Evolutionary conservation across 768 basidiomycete species (phyloP).

Genomic region (Hebeloma cylindrosporum): DNA sequence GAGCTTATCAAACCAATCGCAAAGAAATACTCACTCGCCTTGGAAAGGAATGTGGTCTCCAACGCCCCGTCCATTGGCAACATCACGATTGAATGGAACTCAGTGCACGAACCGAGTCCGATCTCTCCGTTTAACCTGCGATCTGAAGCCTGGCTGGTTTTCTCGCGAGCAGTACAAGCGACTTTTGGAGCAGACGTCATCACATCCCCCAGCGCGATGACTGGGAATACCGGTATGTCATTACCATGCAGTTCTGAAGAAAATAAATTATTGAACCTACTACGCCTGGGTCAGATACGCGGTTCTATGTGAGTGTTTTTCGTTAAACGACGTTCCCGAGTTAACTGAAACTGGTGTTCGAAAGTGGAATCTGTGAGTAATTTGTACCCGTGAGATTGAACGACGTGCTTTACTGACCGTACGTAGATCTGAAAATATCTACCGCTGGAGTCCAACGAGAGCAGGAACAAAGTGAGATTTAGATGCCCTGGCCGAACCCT

Average conservation of each 20-base stretch:
- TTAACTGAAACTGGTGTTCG: no score
- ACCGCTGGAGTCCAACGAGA: constrained; percentile 31
- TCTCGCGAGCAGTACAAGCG: constrained; percentile 28
- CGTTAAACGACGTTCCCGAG: background rate
- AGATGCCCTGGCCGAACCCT: no score
- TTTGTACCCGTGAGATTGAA: background rate
- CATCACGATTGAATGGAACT: constrained; percentile 21
- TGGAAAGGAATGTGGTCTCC: constrained; percentile 21
- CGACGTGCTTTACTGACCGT: background rate
- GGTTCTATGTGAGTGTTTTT: constrained; percentile 26
- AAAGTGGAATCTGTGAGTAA: constrained; percentile 29
- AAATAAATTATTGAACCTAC: no score
- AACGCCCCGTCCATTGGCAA: constrained; percentile 25
- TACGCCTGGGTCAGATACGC: no score
- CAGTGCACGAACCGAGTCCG: constrained; percentile 25
- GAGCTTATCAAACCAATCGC: constrained; percentile 26
- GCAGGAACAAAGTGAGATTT: constrained; percentile 24
- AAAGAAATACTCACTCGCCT: constrained; percentile 23
- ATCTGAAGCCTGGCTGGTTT: constrained; percentile 25
- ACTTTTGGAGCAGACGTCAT: constrained; percentile 27
- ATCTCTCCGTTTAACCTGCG: constrained; percentile 24
- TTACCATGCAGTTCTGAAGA: no score
- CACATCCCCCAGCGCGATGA: constrained; percentile 31
- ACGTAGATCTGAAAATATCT: constrained; percentile 28
- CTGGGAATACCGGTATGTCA: constrained; percentile 30